Base-by-base conservation (phyloP, 768 basidiomycete species). In the Psilocybe tampanensis region DNA sequence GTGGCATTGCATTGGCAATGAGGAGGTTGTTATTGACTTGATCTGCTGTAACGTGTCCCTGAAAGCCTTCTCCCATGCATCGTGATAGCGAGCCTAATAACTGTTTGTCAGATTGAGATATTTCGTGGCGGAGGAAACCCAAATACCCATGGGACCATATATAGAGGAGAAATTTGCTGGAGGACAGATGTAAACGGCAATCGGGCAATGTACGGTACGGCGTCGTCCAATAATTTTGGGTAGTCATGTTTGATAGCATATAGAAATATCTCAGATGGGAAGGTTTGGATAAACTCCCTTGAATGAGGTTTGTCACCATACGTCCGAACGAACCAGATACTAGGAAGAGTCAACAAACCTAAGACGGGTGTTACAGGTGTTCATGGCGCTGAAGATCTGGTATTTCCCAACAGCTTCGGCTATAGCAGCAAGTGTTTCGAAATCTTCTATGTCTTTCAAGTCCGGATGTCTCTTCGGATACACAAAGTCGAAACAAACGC, bases 391-490 rank as follows among this genome's bases (percentile, higher is more conserved):
- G 48, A 62, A 71, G 1, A 72, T 62, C 44, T 66, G 55, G 39
- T 69, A 71, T 47, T 68, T 69, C 53, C 67, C 68, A 9, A 56
- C 66, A 17, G 70, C 70, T 48, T 72, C 68, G 7, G 70, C 67
- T 13, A 70, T 42, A 7, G 49, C 47, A 0, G 50, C 54, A 0
- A 71, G 59, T 1, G 53, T 42, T 1, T 41, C 48, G 24, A 70
- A 67, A 3, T 54, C 48, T 15, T 63, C 17, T 36, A 36, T 45
- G 6, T 54, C 41, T 8, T 65, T 50, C 26, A 72, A 50, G 9
- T 60, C 55, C 0, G 69, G 69, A 29, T 66, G 64, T 21, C 63
- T 64, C 21, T 54, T 57, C 2, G 69, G 70, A 21, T 69, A 68
- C 1, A 68, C 60, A 47, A 61, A 72, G 32, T 65, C 64, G 49